phyloP scores from a whole-genome alignment of 306 rosid genomes.

The Biancaea sappan region DNA sequence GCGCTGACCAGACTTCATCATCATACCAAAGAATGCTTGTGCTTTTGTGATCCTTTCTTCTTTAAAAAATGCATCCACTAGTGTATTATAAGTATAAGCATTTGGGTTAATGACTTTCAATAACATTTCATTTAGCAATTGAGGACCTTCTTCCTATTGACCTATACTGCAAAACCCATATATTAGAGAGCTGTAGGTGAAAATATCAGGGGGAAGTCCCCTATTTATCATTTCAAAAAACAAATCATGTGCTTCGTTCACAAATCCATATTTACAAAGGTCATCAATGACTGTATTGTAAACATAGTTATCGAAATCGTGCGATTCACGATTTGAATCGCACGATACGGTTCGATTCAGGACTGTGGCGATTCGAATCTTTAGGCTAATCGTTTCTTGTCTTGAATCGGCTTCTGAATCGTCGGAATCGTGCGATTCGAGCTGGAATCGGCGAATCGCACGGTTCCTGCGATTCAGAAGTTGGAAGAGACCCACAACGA shows the following conservation, averaged over 20 bases:
- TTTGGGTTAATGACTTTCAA: not conserved
- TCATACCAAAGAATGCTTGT: not conserved
- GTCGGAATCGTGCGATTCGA: too few species aligned
- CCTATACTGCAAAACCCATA: not conserved
- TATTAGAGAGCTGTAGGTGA: conserved; percentile 16
- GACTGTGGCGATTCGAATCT: too few species aligned
- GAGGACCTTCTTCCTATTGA: conserved; percentile 7
- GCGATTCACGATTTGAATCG: too few species aligned
- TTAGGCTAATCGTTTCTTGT: too few species aligned
- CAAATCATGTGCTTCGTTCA: conserved; percentile 1
- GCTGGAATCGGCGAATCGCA: too few species aligned
- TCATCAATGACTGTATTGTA: not conserved
- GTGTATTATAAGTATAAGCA: not conserved
- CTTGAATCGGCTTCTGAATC: too few species aligned
- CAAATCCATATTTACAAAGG: conserved; percentile 19
- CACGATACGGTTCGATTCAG: too few species aligned
- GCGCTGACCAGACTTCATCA: not conserved
- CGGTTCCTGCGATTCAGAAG: too few species aligned
- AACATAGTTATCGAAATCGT: too few species aligned
- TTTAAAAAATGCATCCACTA: conserved; percentile 16
- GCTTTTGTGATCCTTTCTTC: not conserved
- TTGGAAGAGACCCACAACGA: too few species aligned
- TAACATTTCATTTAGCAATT: conserved; percentile 15
- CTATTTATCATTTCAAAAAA: conserved; percentile 17
- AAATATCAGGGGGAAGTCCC: conserved; percentile 5